Conservation (phyloP, 495 filamentous ascomycete species). For the Astrothelium macrocarpum region DNA sequence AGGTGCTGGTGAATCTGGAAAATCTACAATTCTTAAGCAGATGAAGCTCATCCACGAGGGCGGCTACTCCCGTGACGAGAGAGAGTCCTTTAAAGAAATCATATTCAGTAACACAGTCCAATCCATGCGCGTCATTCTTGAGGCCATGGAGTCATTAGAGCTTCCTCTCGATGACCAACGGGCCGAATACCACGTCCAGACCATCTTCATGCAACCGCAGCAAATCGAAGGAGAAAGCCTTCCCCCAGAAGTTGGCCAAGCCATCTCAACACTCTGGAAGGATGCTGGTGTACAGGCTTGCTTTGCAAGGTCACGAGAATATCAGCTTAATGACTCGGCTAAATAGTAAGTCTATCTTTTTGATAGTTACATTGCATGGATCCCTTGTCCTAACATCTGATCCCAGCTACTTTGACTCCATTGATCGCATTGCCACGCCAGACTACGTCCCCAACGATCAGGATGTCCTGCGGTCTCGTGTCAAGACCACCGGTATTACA, state of each 20-base stretch:
- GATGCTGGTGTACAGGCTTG: constrained; percentile 84
- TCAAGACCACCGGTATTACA: constrained; percentile 98
- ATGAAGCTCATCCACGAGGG: constrained; percentile 90
- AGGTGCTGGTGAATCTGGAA: constrained; percentile 99
- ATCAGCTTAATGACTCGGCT: constrained; percentile 95
- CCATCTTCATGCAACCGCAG: constrained; percentile 32
- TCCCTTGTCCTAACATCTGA: neutral
- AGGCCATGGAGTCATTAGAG: constrained; percentile 92
- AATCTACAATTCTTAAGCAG: constrained; percentile 98
- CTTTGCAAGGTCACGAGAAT: constrained; percentile 94
- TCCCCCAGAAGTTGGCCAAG: constrained; percentile 86
- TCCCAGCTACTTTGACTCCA: constrained; percentile 87
- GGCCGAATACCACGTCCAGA: constrained; percentile 66
- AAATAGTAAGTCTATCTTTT: constrained; percentile 72
- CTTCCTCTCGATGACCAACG: constrained; percentile 78
- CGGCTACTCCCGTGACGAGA: constrained; percentile 67
- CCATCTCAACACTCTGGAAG: constrained; percentile 88
- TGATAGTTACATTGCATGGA: constrained; percentile 15
- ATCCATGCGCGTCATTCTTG: constrained; percentile 61
- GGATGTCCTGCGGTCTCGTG: constrained; percentile 92
- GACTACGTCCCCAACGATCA: constrained; percentile 97
- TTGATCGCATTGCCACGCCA: constrained; percentile 79
- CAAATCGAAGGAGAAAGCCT: constrained; percentile 69
- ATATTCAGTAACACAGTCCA: constrained; percentile 77
- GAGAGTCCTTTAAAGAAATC: constrained; percentile 63